Evolutionary conservation across 1,139 yeast genomes (phyloP).

Genomic region (Blastobotrys arbuscula): DNA sequence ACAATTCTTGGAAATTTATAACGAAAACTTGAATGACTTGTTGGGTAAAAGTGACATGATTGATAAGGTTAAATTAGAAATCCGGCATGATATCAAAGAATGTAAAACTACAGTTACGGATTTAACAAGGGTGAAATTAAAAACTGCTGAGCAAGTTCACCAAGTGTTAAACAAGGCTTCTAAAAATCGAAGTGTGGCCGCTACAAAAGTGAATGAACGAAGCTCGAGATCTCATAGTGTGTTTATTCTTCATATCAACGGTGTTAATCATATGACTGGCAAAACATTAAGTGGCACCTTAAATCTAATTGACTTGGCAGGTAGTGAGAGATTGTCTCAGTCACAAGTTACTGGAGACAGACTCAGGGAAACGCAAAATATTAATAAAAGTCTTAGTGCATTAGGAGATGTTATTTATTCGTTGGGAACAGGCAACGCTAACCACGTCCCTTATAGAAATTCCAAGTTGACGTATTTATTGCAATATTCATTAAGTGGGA

Average conservation of each 20-base stretch:
- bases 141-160: conserved; percentile 47
- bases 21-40: conserved; percentile 72
- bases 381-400: conserved; percentile 81
- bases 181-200: conserved; percentile 61
- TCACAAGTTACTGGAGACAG: conserved; percentile 71
- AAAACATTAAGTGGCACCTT: conserved; percentile 54
- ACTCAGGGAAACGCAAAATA: conserved; percentile 80
- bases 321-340: conserved; percentile 75
- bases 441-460: conserved; percentile 53
- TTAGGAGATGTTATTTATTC: conserved; percentile 88
- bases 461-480: conserved; percentile 69
- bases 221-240: conserved; percentile 74
- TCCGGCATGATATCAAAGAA: conserved; percentile 58
- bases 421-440: conserved; percentile 33
- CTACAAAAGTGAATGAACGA: conserved; percentile 74
- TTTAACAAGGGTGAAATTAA: conserved; percentile 46
- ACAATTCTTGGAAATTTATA: conserved; percentile 84
- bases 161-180: conserved; percentile 50
- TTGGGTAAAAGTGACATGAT: conserved; percentile 37
- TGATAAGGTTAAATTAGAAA: conserved; percentile 49
- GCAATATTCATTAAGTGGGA: conserved; percentile 79
- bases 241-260: conserved; percentile 58
- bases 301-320: conserved; percentile 79
- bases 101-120: conserved; percentile 57
- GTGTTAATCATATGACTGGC: conserved; percentile 48